Evolutionary conservation across 345 rosid genomes (phyloP), one percentile per base, ranked within the genome.

Genomic region (Turnera subulata): DNA sequence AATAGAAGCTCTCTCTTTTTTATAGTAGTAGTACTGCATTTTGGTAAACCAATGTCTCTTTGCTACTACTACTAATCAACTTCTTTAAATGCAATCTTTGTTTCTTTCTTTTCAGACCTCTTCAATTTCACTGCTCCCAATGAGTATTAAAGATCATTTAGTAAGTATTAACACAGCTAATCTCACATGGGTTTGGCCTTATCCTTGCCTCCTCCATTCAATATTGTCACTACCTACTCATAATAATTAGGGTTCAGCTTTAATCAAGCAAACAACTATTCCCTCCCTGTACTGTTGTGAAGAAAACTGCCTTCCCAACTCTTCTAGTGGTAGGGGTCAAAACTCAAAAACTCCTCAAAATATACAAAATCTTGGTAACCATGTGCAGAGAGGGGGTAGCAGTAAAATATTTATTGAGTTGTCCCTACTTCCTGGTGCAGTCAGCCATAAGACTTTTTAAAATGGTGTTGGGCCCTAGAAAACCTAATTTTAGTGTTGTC

Each of bases 401-500:
- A 13, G 42, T 56, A 53, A 17, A 64, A n/a, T n/a, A n/a, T n/a
- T n/a, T n/a, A n/a, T 46, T 73, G 72, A 66, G 77, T 55, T 74
- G 75, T 65, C 62, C 58, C 48, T 23, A 23, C 42, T 38, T 0
- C 6, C 6, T 55, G 18, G 23, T 25, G 51, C 38, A 65, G 67
- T 53, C 43, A 58, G 59, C 42, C 13, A 14, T 6, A 24, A 46
- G 33, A 11, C 14, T 18, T 14, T 35, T 18, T 53, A 11, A 45
- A 46, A 59, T 55, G 50, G 46, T 68, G 62, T 71, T 71, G 73
- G 69, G 70, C 71, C 67, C 76, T 46, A 61, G 59, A 48, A 15
- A 55, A 46, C 11, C 29, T 62, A 56, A 48, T 58, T 26, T 19
- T 61, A 46, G 38, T 20, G 5, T 54, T 43, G 46, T 62, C 68